These are phyloP conservation scores for Tolypocladium sp. DNA, from an alignment of 2,329 filamentous ascomycete species.

Conservation along the genomic window DNA sequence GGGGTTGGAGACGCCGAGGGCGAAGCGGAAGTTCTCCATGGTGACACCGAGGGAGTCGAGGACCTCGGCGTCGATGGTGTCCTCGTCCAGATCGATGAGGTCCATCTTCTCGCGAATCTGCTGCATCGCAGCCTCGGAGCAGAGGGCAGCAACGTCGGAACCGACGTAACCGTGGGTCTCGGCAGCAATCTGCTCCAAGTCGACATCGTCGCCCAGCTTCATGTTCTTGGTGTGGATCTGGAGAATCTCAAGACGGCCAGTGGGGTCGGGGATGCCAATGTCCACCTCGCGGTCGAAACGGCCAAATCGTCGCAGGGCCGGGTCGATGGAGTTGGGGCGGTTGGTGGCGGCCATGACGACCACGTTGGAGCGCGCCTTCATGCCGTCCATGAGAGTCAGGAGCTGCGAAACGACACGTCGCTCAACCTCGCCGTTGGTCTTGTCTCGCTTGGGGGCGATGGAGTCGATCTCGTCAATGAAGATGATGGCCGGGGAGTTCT, in stretches of 20 bases:
- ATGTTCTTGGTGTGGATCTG: conserved; percentile 99
- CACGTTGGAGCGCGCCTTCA: conserved; percentile 98
- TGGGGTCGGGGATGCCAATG: conserved; percentile 95
- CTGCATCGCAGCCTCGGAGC: conserved; percentile 98
- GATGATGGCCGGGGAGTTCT: conserved; percentile 98
- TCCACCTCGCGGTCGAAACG: conserved; percentile 99
- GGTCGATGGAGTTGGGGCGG: conserved; percentile 96
- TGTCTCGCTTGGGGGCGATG: conserved; percentile 98
- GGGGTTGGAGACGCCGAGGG: conserved; percentile 95
- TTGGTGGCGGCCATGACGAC: conserved; percentile 99
- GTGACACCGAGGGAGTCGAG: conserved; percentile 96
- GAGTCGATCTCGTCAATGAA: conserved; percentile 99
- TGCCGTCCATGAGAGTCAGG: conserved; percentile 96
- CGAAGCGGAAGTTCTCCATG: conserved; percentile 99
- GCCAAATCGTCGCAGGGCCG: conserved; percentile 92
- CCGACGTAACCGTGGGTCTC: conserved; percentile 99
- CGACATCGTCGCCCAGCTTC: conserved; percentile 95
- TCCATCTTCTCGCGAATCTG: conserved; percentile 99
- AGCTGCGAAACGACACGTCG: conserved; percentile 97
- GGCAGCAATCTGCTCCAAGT: conserved; percentile 90
- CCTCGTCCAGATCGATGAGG: conserved; percentile 95
- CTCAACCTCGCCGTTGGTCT: conserved; percentile 98
- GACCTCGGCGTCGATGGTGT: conserved; percentile 97
- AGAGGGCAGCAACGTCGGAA: conserved; percentile 95
- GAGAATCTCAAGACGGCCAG: conserved; percentile 95